These are phyloP conservation scores for Nannochloropsis oceanica DNA, from an alignment of 108 stramenopile species.

Conservation along the genomic window DNA sequence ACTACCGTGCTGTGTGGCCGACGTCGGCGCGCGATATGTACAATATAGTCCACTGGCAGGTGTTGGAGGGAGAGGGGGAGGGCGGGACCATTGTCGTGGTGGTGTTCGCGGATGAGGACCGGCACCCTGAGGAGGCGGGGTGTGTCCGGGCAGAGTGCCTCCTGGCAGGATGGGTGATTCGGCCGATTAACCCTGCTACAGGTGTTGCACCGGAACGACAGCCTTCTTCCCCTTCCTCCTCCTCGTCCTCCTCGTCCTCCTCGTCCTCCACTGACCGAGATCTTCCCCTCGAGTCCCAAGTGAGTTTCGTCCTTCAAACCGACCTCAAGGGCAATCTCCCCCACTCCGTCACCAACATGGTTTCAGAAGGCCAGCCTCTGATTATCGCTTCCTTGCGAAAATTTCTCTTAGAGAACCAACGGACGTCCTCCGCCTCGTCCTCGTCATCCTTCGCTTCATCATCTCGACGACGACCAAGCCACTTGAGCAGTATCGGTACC, in stretches of 20 bases:
- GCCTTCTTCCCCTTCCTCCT: neutral
- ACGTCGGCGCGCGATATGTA: neutral
- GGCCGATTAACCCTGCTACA: neutral
- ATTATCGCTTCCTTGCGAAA: neutral
- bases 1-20: neutral
- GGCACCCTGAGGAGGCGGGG: neutral
- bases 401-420: neutral
- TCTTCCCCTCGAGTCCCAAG: neutral
- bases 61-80: neutral
- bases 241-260: neutral
- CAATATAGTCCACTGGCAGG: neutral
- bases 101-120: neutral
- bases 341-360: neutral
- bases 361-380: neutral
- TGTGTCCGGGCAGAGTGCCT: neutral
- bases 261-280: neutral
- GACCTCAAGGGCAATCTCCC: neutral
- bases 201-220: neutral
- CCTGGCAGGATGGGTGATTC: neutral
- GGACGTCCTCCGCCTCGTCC: neutral
- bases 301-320: neutral
- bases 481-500: neutral
- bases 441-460: neutral
- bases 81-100: neutral
- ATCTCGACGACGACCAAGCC: neutral